Evolutionary conservation across 2,329 filamentous ascomycete genomes (phyloP), one percentile per base, ranked within the genome.

Genomic region (Talaromyces sp.): DNA sequence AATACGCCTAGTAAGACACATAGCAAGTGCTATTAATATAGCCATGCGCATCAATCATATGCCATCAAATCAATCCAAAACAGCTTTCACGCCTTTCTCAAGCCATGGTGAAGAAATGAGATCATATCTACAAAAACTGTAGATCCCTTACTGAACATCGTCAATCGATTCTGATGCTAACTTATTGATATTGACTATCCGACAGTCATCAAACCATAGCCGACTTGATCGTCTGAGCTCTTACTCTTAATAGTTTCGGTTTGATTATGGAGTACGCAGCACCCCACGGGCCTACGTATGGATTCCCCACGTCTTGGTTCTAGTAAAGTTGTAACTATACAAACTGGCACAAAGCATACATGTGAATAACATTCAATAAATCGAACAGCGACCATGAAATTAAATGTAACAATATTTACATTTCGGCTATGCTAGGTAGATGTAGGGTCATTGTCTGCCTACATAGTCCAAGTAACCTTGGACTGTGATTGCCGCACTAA

Each of bases 191-290:
- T 24, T 33, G 35, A 43, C 8, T 37, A n/a, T 31, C n/a, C 3
- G 37, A 59, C 14, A 31, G 3, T 31, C 7, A 31, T 50, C 22
- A 31, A 41, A 41, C 22, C 24, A 27, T 14, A 6, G 56, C 35
- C n/a, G 11, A 39, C 14, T 27, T 59, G 56, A 59, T 59, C 56
- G 56, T 59, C 56, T 45, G 56, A 59, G 56, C 56, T 59, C 56
- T 59, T 59, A 59, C 56, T 59, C 37, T 43, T 41, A 31, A 45
- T 33, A 59, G 56, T 31, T 56, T 39, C 52, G 52, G 11, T 37
- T 37, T 56, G 52, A 43, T 31, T 43, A 41, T 59, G 56, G 56
- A 45, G 37, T 43, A 59, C 27, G 14, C 16, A 50, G 24, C 24
- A 35, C 10, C 27, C 31, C 49, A 35, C 50, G 50, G 50, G 16